Percentiles rank a stretch among this genome's conserved stretches.
Evolutionary conservation across 495 filamentous ascomycete genomes (phyloP).

Genomic region (Aspergillus ellipticus): DNA sequence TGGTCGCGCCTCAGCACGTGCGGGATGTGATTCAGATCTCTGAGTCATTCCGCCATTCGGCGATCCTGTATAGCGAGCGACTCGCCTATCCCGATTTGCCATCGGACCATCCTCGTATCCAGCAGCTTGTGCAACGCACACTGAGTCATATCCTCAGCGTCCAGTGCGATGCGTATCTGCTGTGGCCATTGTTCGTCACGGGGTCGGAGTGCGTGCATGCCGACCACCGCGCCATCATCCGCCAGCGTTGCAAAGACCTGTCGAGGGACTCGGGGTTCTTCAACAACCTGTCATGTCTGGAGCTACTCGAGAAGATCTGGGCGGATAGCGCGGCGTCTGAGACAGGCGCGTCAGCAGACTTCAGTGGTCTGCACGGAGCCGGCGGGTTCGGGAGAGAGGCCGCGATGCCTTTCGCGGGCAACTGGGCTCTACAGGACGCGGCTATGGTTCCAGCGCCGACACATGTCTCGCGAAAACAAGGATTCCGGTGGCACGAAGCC

Average conservation of each 20-base stretch:
- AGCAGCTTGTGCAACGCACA: conserved; percentile 74
- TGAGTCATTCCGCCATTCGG: conserved; percentile 85
- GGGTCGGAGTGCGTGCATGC: conserved; percentile 88
- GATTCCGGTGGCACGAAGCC: conserved; percentile 73
- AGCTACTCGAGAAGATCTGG: conserved; percentile 86
- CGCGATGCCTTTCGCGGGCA: neutral
- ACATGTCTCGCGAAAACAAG: conserved; percentile 27
- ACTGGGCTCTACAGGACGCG: conserved; percentile 17
- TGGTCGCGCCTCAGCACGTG: conserved; percentile 36
- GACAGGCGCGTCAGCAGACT: conserved; percentile 12
- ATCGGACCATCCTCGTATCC: conserved; percentile 73
- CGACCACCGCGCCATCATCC: conserved; percentile 71
- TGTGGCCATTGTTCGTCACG: conserved; percentile 91
- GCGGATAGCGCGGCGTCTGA: conserved; percentile 27
- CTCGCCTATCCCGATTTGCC: conserved; percentile 75
- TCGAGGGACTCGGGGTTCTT: conserved; percentile 84
- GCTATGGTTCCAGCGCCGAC: neutral
- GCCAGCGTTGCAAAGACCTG: conserved; percentile 77
- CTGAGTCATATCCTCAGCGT: conserved; percentile 78
- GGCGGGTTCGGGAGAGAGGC: conserved; percentile 7
- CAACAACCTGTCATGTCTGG: conserved; percentile 84
- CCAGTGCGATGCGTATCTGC: conserved; percentile 79
- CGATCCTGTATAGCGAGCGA: conserved; percentile 86
- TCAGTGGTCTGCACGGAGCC: conserved; percentile 15
- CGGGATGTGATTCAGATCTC: conserved; percentile 64